phyloP scores from a whole-genome alignment of 495 filamentous ascomycete genomes.

The Hypoxylon fragiforme region DNA sequence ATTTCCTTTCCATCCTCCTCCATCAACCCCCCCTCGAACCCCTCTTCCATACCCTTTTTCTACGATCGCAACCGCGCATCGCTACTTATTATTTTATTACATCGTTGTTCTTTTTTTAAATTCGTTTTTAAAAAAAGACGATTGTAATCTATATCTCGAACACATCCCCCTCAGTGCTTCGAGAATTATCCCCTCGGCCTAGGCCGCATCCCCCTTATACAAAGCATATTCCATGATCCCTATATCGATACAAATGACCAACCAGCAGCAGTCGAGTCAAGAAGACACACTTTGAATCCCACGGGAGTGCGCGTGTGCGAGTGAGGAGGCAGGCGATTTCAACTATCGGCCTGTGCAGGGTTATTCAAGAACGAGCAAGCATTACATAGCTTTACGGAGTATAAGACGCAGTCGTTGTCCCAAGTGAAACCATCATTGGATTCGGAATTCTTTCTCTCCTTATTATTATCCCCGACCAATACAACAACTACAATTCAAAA shows the following conservation, averaged over 20 bases:
- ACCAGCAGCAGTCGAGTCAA: slow-evolving; percentile 50
- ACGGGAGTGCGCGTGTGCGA: slow-evolving; percentile 57
- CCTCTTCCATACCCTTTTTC: slow-evolving; percentile 36
- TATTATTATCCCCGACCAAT: slow-evolving; percentile 42
- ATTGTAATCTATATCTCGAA: slow-evolving; percentile 54
- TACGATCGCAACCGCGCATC: slow-evolving; percentile 45
- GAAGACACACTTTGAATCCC: slow-evolving; percentile 65
- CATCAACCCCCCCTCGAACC: slow-evolving; percentile 58
- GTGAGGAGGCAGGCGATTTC: slow-evolving; percentile 56
- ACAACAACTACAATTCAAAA: slow-evolving; percentile 53
- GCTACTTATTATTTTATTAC: slow-evolving; percentile 19
- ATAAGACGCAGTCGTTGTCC: slow-evolving; percentile 40
- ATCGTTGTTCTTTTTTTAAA: slow-evolving; percentile 28
- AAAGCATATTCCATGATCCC: slow-evolving; percentile 53
- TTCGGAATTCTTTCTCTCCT: slow-evolving; percentile 15
- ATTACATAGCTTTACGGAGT: slow-evolving; percentile 30
- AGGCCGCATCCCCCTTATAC: slow-evolving; percentile 31
- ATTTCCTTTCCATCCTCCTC: slow-evolving; percentile 41
- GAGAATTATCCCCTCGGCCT: slow-evolving; percentile 37
- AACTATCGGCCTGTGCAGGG: slow-evolving; percentile 55
- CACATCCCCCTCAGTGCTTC: slow-evolving; percentile 47
- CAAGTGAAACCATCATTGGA: slow-evolving; percentile 28
- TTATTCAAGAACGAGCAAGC: slow-evolving; percentile 21
- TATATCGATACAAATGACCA: slow-evolving; percentile 61
- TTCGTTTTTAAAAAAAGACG: no score